Percentiles rank a stretch among this genome's conserved stretches.
Evolutionary conservation across 176 grass and related monocot genomes (phyloP).

Genomic region (Cenchrus fungigraminus): DNA sequence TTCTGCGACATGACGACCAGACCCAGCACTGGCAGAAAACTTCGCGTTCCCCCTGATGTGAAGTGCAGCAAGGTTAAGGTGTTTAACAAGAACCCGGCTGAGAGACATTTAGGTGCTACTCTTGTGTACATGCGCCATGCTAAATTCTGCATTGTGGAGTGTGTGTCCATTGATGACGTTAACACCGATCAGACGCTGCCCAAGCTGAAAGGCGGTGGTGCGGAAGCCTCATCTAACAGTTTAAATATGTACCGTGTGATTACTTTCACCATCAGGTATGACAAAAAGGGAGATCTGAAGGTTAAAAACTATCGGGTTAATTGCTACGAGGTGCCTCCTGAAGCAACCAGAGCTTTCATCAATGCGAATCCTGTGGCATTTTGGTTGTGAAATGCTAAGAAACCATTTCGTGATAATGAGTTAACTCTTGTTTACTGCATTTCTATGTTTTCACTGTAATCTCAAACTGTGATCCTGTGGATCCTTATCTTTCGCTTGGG

Average conservation of each 20-base stretch:
- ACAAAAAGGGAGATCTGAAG: neutral
- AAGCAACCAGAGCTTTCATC: neutral
- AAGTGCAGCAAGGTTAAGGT: neutral
- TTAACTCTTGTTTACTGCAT: too few species aligned
- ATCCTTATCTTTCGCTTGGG: too few species aligned
- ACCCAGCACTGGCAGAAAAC: too few species aligned
- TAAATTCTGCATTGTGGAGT: slow-evolving; percentile 1
- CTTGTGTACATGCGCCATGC: neutral
- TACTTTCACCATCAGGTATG: neutral
- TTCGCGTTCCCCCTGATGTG: neutral
- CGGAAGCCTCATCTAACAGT: neutral
- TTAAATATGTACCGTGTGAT: neutral
- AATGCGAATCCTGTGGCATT: neutral
- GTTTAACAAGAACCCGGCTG: neutral
- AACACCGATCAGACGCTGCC: neutral
- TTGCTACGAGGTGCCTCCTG: neutral
- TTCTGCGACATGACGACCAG: neutral
- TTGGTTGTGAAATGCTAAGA: slow-evolving; percentile 3
- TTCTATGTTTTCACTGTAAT: too few species aligned
- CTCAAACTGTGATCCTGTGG: too few species aligned
- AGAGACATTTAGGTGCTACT: neutral
- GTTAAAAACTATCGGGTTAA: neutral
- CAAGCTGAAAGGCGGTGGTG: neutral
- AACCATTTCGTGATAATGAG: neutral
- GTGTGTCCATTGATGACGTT: neutral